Conservation (phyloP, 176 grass and related monocot species). For the Tillandsia fasciculata region DNA sequence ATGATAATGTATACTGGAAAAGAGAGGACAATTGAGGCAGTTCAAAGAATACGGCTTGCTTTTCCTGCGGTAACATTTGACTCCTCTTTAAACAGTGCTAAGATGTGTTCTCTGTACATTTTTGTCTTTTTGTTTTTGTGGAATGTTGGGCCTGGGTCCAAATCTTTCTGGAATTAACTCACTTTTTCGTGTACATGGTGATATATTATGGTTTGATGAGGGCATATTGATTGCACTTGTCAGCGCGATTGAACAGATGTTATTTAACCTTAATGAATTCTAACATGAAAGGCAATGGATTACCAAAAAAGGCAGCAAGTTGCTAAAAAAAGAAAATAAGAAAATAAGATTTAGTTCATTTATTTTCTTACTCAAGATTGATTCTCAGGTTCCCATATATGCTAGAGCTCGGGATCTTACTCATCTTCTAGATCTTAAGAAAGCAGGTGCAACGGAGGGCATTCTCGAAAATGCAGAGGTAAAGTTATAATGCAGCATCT, state of each 20-base stretch:
- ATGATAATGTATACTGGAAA: constrained; percentile 91
- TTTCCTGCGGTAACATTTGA: constrained; percentile 63
- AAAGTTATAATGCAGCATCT: constrained; percentile 3
- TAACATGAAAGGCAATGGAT: too few relatives aligned
- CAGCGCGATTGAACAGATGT: too few relatives aligned
- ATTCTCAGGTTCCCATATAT: constrained; percentile 66
- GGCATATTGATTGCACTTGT: too few relatives aligned
- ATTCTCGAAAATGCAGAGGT: constrained; percentile 94
- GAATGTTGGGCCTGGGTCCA: neutral
- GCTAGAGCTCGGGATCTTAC: constrained; percentile 63
- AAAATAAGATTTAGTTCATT: too few relatives aligned
- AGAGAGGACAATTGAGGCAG: constrained; percentile 53
- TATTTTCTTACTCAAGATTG: neutral
- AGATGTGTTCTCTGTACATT: neutral
- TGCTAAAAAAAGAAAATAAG: too few relatives aligned
- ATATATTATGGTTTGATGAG: neutral
- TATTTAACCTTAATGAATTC: too few relatives aligned
- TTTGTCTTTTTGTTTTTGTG: neutral
- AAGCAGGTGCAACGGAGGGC: constrained; percentile 86
- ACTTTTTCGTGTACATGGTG: neutral
- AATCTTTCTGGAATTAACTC: neutral
- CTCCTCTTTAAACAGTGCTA: neutral
- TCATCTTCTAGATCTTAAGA: constrained; percentile 80
- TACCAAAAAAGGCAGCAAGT: too few relatives aligned
- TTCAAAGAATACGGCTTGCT: constrained; percentile 86